Evolutionary conservation across 2,329 filamentous ascomycete genomes (phyloP), one percentile per base, ranked within the genome.

Genomic region (Cytospora schulzeri): DNA sequence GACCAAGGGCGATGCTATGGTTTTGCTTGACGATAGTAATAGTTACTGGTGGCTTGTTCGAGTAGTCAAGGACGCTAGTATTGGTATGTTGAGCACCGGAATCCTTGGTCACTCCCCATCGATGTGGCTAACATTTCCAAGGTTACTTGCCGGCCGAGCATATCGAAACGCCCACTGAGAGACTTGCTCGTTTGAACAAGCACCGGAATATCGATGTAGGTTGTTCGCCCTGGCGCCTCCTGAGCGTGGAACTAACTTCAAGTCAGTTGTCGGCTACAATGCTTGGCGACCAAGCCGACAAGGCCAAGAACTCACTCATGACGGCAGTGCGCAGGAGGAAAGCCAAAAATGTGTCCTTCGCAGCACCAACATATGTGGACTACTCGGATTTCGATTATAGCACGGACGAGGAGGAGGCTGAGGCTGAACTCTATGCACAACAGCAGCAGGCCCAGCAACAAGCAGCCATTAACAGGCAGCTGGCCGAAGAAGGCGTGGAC

Each of bases 41-140:
- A 98, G 93, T 79, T 99, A 99, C 77, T 99, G 95, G 95, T 99
- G 95, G 95, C 86, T 99, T 67, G 95, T 99, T 17, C 86, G 94
- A 69, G 91, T 99, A 54, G 93, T 98, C 60, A 98, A 98, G 77
- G 95, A 99, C 78, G 96, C 91, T 76, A 98, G 93, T 75, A 99
- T 99, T 76, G 87, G 85, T 88, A 57, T 45, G 62, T 76, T 64
- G 80, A 71, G 33, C 9, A 15, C 24, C 22, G 51, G 29, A 61
- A 6, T 15, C 19, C 50, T 15, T 38, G 24, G 33, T 24, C 3
- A 29, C 17, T 24, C 58, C 29, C 11, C 41, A 24, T 31, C 1
- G 8, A 6, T 22, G n/a, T n/a, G 4, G 22, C 29, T 62, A 3
- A 62, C 45, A 28, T n/a, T 48, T 29, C 22, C 11, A 48, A 67